Percentiles rank a stretch among this genome's conserved stretches.
Conservation (phyloP, 139 green algal species). For the Yamagishiella unicocca region DNA sequence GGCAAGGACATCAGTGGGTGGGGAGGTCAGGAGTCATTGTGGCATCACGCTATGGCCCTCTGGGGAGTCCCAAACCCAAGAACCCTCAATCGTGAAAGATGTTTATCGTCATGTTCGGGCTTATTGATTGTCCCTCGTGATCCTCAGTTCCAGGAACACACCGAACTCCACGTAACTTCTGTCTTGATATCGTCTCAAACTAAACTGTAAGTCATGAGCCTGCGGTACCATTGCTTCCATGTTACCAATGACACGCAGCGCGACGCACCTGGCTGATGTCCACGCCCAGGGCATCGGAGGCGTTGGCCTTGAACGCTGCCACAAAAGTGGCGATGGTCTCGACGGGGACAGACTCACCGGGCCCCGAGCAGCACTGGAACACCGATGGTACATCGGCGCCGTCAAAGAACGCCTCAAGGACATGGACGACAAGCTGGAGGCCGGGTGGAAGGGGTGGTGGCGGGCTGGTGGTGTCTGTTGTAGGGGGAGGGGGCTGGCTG, state of each 20-base stretch:
- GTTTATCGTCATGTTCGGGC: no score
- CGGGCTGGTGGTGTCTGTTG: background rate
- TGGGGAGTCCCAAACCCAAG: no score
- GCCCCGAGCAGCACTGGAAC: background rate
- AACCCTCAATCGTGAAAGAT: no score
- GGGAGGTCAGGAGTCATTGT: no score
- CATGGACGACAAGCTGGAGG: background rate
- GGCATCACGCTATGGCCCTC: no score
- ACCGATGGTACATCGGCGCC: background rate
- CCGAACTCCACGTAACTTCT: no score
- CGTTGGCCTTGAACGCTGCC: background rate
- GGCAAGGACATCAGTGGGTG: background rate
- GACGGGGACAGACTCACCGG: background rate
- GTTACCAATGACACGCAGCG: background rate
- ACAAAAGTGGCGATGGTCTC: background rate
- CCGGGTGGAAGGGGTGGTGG: background rate
- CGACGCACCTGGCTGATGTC: background rate
- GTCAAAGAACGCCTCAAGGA: background rate
- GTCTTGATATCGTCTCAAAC: no score
- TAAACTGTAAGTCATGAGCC: no score
- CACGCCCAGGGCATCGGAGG: background rate
- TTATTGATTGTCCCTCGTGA: no score
- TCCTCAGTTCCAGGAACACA: no score
- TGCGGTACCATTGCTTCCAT: no score
- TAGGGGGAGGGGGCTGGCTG: background rate